Conservation (phyloP, 208 protist species). For the Trichomonas tenax region DNA sequence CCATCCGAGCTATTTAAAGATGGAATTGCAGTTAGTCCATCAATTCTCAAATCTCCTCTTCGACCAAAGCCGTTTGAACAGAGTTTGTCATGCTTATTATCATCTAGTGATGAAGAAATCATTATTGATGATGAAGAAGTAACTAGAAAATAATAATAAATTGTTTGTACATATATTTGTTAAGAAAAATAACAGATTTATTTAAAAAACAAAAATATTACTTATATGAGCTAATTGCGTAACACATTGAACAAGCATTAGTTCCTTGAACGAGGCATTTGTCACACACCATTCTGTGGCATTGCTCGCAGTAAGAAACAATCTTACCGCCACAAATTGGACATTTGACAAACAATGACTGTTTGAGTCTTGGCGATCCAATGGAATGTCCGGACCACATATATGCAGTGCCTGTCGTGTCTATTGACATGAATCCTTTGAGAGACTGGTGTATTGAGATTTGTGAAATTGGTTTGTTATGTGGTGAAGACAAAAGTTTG, state of each 20-base stretch:
- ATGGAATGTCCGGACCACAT: background rate
- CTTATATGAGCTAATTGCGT: background rate
- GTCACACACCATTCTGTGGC: background rate
- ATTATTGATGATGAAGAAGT: background rate
- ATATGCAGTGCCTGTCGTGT: background rate
- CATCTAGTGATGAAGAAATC: background rate
- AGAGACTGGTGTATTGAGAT: background rate
- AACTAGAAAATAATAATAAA: too few species aligned
- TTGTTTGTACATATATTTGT: too few species aligned
- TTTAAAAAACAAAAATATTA: background rate
- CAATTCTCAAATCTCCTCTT: background rate
- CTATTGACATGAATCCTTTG: background rate
- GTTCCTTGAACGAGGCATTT: background rate
- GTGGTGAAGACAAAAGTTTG: background rate
- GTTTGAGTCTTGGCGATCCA: background rate
- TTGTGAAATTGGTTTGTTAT: background rate
- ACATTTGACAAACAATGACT: background rate
- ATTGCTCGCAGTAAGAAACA: background rate
- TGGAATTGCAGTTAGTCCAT: background rate
- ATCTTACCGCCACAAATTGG: background rate
- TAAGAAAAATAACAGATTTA: too few species aligned
- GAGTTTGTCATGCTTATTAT: background rate
- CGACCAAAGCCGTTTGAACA: background rate
- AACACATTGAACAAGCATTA: background rate
- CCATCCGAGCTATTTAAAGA: background rate